phyloP scores from a whole-genome alignment of 1,139 yeast genomes.

The Pichia sp. region DNA sequence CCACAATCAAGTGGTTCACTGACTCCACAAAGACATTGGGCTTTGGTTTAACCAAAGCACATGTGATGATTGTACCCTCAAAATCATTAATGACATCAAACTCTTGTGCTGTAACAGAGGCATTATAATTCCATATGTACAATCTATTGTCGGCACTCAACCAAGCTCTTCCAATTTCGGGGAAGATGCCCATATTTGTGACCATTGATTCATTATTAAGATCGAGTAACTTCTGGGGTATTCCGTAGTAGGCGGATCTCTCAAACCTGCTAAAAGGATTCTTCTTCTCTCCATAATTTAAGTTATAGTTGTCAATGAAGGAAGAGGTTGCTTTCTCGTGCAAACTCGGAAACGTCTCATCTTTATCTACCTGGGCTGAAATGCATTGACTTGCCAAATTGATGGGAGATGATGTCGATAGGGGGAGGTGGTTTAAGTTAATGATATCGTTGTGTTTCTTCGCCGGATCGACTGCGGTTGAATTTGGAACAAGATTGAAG shows the following conservation, averaged over 20 bases:
- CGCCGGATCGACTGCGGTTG: too few relatives aligned
- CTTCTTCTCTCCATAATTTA: constrained; percentile 20
- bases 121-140: constrained; percentile 74
- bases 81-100: constrained; percentile 80
- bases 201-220: constrained; percentile 40
- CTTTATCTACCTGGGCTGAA: constrained; percentile 25
- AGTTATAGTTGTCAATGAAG: constrained; percentile 29
- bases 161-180: constrained; percentile 84
- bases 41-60: constrained; percentile 72
- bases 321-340: constrained; percentile 25
- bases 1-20: constrained; percentile 63
- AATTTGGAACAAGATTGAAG: constrained; percentile 2
- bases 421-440: constrained; percentile 17
- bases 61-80: constrained; percentile 68
- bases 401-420: constrained; percentile 25
- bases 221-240: constrained; percentile 79
- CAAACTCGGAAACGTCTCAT: constrained; percentile 25
- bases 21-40: constrained; percentile 72
- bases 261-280: constrained; percentile 65
- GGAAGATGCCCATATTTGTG: constrained; percentile 77
- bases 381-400: constrained; percentile 25
- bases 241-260: constrained; percentile 55
- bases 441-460: constrained; percentile 8
- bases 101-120: constrained; percentile 49
- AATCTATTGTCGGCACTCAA: constrained; percentile 76